Conservation (phyloP, 2,329 filamentous ascomycete species). For the Clarireedia homoeocarpa region DNA sequence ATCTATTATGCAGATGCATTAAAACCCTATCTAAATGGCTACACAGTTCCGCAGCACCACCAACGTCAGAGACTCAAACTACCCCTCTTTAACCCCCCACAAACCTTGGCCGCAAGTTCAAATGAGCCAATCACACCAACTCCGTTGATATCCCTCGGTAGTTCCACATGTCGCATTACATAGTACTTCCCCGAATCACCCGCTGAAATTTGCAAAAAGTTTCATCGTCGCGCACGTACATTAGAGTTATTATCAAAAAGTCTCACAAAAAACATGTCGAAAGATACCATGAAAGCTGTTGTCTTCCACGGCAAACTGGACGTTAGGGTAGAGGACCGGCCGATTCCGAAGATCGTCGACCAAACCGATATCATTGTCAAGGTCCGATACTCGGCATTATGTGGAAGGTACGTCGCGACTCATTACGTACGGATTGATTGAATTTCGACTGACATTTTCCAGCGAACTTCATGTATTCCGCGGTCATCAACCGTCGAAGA, state of each 20-base stretch:
- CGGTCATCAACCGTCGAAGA: constrained; percentile 62
- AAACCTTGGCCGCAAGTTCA: neutral
- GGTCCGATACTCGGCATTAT: constrained; percentile 75
- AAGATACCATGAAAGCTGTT: constrained; percentile 72
- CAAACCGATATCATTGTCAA: constrained; percentile 74
- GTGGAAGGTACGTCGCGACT: constrained; percentile 63
- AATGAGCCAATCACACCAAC: neutral
- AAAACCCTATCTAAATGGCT: no score
- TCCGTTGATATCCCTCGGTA: neutral
- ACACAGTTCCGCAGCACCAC: no score
- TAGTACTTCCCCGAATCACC: neutral
- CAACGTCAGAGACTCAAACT: neutral
- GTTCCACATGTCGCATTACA: neutral
- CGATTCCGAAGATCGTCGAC: constrained; percentile 65
- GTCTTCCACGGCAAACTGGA: constrained; percentile 61
- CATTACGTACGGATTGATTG: neutral
- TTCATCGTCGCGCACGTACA: neutral
- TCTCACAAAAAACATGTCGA: constrained; percentile 12
- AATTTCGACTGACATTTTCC: constrained; percentile 24
- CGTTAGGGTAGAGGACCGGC: constrained; percentile 59
- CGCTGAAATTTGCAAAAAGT: neutral
- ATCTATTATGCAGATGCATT: no score
- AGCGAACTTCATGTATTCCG: constrained; percentile 78
- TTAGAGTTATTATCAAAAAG: neutral
- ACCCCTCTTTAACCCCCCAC: neutral